Evolutionary conservation across 768 basidiomycete species (phyloP).

Genomic region (Mycena leptocephala): DNA sequence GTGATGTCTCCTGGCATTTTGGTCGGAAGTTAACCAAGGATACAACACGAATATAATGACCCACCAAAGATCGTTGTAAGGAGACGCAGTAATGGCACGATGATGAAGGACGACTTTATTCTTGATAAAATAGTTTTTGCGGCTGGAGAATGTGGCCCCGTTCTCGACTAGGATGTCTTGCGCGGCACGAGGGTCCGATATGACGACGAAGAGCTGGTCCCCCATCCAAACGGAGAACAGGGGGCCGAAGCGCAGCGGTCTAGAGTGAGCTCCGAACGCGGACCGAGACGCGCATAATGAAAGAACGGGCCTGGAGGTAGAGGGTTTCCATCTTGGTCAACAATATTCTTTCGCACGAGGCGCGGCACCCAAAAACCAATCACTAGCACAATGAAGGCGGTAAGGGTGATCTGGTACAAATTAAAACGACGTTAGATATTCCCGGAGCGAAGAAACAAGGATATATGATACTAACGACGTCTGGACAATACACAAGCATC

Average conservation of each 20-base stretch:
- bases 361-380: no score
- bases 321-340: background rate
- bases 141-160: conserved; percentile 44
- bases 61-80: conserved; percentile 44
- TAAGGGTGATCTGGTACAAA: no score
- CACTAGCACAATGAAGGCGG: no score
- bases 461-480: no score
- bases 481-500: no score
- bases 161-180: conserved; percentile 43
- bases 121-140: conserved; percentile 45
- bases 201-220: conserved; percentile 44
- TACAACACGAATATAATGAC: background rate
- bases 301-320: conserved; percentile 10
- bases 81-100: conserved; percentile 43
- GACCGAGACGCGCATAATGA: background rate
- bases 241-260: conserved; percentile 8
- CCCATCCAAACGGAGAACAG: conserved; percentile 47
- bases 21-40: no score
- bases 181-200: conserved; percentile 42
- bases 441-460: no score
- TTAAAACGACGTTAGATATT: no score
- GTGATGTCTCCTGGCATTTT: conserved; percentile 41
- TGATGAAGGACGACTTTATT: conserved; percentile 43
- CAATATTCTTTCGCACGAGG: background rate
- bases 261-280: background rate